phyloP scores from a whole-genome alignment of 2,329 filamentous ascomycete genomes.

The Chaetomiaceae sp. region DNA sequence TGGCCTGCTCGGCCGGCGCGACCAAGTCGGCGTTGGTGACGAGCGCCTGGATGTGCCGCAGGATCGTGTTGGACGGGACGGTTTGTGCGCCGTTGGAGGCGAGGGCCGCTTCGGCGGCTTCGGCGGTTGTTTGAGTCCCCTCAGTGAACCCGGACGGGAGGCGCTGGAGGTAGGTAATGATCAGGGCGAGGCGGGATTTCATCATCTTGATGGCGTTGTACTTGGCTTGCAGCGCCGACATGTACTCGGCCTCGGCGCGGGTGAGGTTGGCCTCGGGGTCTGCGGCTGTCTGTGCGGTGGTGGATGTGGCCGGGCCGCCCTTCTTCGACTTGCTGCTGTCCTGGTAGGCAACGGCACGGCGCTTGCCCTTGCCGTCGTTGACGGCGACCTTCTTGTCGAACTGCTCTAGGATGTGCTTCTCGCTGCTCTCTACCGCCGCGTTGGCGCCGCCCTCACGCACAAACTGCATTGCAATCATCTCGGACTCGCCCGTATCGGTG shows the following conservation, averaged over 20 bases:
- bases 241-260: constrained; percentile 56
- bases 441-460: constrained; percentile 81
- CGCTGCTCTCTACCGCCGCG: constrained; percentile 55
- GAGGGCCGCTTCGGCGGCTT: constrained; percentile 27
- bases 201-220: constrained; percentile 93
- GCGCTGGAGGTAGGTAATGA: constrained; percentile 70
- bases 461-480: constrained; percentile 97
- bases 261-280: constrained; percentile 46
- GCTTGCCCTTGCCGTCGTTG: constrained; percentile 50
- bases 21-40: constrained; percentile 79
- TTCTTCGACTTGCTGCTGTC: constrained; percentile 25
- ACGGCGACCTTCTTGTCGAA: constrained; percentile 39
- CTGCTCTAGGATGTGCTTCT: constrained; percentile 29
- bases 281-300: constrained; percentile 14
- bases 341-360: constrained; percentile 28
- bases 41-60: constrained; percentile 84
- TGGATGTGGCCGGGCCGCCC: constrained; percentile 15
- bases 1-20: constrained; percentile 61
- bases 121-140: constrained; percentile 35
- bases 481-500: constrained; percentile 89
- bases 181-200: constrained; percentile 66
- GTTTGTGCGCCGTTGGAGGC: constrained; percentile 33
- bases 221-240: constrained; percentile 72
- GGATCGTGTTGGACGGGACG: constrained; percentile 61
- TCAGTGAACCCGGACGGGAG: constrained; percentile 63